A percentile compares a stretch with the other conserved stretches of the same genome.
Evolutionary conservation across 1,284 basidiomycete species (phyloP).

Genomic region (Rhodotorula sp.): DNA sequence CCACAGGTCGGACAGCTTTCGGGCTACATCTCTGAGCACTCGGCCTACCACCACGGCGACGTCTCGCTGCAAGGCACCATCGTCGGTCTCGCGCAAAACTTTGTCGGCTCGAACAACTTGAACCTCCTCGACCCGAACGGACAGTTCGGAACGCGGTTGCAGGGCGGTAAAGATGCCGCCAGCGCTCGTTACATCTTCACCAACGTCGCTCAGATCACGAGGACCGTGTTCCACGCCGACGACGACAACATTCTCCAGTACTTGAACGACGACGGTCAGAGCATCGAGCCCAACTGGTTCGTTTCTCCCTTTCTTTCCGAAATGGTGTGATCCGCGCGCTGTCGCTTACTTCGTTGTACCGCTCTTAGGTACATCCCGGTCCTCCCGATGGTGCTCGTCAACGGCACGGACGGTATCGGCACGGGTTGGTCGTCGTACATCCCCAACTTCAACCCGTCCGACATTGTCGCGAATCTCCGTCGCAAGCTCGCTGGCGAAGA

Average conservation of each 20-base stretch:
- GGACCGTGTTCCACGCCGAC: conserved; percentile 73
- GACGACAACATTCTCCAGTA: conserved; percentile 85
- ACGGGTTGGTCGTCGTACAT: conserved; percentile 96
- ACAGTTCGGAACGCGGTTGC: conserved; percentile 88
- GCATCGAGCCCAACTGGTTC: conserved; percentile 85
- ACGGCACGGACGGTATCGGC: conserved; percentile 96
- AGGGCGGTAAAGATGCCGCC: conserved; percentile 92
- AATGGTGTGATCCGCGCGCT: not conserved
- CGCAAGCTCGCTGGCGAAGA: conserved; percentile 86
- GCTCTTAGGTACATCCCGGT: conserved; percentile 71
- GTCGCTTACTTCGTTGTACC: not conserved
- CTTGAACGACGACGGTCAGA: conserved; percentile 81
- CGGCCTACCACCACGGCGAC: conserved; percentile 98
- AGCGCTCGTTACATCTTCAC: conserved; percentile 98
- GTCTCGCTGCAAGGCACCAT: conserved; percentile 82
- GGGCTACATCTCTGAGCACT: conserved; percentile 91
- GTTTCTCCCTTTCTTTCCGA: not conserved
- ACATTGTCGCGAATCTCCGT: conserved; percentile 84
- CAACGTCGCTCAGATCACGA: conserved; percentile 71
- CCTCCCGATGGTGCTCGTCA: conserved; percentile 84
- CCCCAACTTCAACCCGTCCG: conserved; percentile 89
- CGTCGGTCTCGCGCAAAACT: conserved; percentile 90
- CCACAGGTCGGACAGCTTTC: conserved; percentile 86
- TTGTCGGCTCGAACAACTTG: conserved; percentile 93
- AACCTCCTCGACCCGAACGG: conserved; percentile 87